Percentiles rank a stretch among this genome's conserved stretches.
Conservation (phyloP, 495 filamentous ascomycete genomes). For the Penicillium coffeae region DNA sequence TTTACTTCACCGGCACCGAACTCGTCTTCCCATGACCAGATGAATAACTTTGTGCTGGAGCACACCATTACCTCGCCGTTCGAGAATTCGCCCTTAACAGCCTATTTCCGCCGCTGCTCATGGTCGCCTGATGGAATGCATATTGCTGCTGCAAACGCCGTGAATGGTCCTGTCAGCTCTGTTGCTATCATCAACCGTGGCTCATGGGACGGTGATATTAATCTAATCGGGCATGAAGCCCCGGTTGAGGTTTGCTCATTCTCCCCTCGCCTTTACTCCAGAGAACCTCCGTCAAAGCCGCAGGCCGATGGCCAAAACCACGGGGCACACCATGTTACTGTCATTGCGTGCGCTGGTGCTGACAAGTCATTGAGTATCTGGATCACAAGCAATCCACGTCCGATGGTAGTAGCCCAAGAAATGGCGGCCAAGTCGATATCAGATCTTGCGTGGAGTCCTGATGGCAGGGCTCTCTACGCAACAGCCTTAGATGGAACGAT, state of each 20-base stretch:
- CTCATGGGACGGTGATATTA: constrained; percentile 94
- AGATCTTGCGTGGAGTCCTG: constrained; percentile 91
- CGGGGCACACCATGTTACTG: constrained; percentile 64
- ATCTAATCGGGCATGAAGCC: constrained; percentile 93
- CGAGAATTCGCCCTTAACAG: constrained; percentile 81
- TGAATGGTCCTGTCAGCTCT: constrained; percentile 94
- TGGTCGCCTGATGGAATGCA: constrained; percentile 98
- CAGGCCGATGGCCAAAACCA: constrained; percentile 36
- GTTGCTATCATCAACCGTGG: constrained; percentile 93
- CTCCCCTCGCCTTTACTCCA: constrained; percentile 85
- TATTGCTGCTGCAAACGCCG: constrained; percentile 93
- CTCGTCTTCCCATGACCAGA: constrained; percentile 86
- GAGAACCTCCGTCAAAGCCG: constrained; percentile 52
- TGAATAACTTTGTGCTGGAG: constrained; percentile 92
- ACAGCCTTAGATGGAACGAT: constrained; percentile 87
- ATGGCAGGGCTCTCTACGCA: constrained; percentile 80
- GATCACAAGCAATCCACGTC: constrained; percentile 91
- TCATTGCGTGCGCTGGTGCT: constrained; percentile 93
- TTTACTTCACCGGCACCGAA: constrained; percentile 91
- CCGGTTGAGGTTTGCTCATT: constrained; percentile 97
- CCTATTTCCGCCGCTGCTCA: constrained; percentile 93
- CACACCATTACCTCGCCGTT: constrained; percentile 83
- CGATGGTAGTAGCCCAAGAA: constrained; percentile 84
- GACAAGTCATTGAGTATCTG: constrained; percentile 94
- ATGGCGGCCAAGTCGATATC: constrained; percentile 85